Percentiles rank a stretch among this genome's conserved stretches.
These are phyloP conservation scores for Gentiana dahurica DNA, from an alignment of 257 asterid species.

Conservation along the genomic window DNA sequence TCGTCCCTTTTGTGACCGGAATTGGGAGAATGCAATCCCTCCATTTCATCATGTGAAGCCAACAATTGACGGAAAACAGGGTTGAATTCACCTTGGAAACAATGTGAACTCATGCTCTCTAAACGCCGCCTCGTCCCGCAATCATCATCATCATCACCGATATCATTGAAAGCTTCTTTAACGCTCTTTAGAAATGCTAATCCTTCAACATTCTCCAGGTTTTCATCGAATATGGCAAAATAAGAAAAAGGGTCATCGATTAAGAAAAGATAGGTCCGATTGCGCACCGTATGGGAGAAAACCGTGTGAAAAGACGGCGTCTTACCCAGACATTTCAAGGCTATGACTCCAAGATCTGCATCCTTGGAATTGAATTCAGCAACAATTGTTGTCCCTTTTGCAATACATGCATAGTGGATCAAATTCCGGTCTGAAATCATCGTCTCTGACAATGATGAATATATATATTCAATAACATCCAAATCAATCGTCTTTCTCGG, in stretches of 20 bases:
- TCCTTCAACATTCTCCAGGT: slow-evolving; percentile 41
- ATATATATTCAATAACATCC: slow-evolving; percentile 1
- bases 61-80: slow-evolving; percentile 64
- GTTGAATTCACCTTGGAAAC: slow-evolving; percentile 69
- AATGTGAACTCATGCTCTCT: slow-evolving; percentile 45
- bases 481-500: not conserved
- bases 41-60: slow-evolving; percentile 31
- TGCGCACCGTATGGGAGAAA: slow-evolving; percentile 65
- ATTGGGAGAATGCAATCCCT: slow-evolving; percentile 28
- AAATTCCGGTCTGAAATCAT: slow-evolving; percentile 48
- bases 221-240: slow-evolving; percentile 56
- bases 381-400: slow-evolving; percentile 40
- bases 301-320: slow-evolving; percentile 54
- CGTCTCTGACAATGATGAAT: not conserved
- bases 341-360: slow-evolving; percentile 59
- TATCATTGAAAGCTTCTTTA: slow-evolving; percentile 35
- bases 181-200: slow-evolving; percentile 40
- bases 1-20: slow-evolving; percentile 14
- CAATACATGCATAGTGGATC: slow-evolving; percentile 63
- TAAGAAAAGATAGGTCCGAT: slow-evolving; percentile 48
- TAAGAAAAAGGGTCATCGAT: slow-evolving; percentile 43
- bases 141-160: slow-evolving; percentile 11
- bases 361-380: slow-evolving; percentile 77
- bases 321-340: slow-evolving; percentile 53
- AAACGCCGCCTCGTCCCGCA: slow-evolving; percentile 16